Percentiles rank a stretch among this genome's conserved stretches.
Evolutionary conservation across 345 rosid species (phyloP).

Genomic region (Conringia planisiliqua): DNA sequence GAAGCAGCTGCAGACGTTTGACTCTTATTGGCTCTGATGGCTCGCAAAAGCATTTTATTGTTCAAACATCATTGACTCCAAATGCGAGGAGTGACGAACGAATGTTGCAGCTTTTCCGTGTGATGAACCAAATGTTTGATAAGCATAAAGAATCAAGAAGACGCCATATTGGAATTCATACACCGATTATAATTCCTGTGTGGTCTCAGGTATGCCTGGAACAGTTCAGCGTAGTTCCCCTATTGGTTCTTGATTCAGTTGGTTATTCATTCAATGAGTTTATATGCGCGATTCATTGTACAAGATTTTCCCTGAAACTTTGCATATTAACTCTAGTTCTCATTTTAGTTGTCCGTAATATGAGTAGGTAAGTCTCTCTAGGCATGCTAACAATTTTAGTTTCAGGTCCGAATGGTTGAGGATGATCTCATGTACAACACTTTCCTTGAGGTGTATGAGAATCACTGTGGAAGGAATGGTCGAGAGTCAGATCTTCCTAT

Average conservation of each 20-base stretch:
- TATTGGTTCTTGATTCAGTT: no score
- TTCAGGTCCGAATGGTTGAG: conserved; percentile 97
- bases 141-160: conserved; percentile 95
- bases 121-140: conserved; percentile 99
- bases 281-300: not conserved
- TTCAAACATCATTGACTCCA: conserved; percentile 98
- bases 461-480: conserved; percentile 89
- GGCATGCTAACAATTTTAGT: conserved; percentile 2
- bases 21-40: conserved; percentile 97
- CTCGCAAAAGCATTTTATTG: conserved; percentile 90
- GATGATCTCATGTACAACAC: conserved; percentile 95
- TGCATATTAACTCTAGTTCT: not conserved
- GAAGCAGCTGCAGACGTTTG: conserved; percentile 96
- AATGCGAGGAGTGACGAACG: conserved; percentile 98
- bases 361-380: not conserved
- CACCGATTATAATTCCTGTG: conserved; percentile 97
- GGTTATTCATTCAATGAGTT: not conserved
- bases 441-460: conserved; percentile 97
- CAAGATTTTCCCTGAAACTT: conserved; percentile 7
- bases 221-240: no score
- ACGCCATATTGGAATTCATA: conserved; percentile 83
- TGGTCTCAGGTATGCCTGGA: conserved; percentile 75
- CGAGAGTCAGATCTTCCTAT: conserved; percentile 87
- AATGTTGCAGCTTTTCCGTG: conserved; percentile 94
- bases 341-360: not conserved